Base-by-base conservation (phyloP, 2,329 filamentous ascomycete species). In the Fusarium fujikuroi region DNA sequence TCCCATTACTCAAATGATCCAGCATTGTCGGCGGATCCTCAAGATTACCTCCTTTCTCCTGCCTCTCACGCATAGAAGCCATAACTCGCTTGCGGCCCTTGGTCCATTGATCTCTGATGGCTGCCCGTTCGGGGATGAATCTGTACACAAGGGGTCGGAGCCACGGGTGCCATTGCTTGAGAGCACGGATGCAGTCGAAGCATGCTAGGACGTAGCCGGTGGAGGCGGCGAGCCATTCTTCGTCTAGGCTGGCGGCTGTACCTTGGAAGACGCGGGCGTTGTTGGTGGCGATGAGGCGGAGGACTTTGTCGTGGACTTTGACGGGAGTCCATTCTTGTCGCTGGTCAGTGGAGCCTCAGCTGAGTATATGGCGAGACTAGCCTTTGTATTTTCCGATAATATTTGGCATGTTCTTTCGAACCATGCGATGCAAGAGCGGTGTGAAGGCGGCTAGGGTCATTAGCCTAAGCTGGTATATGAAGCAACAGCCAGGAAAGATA, bases 161-260 rank as follows among this genome's bases (percentile, higher is more conserved):
- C 59, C 52, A 69, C 1, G 66, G 66, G 12, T 65, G 52, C 66
- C 66, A 69, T 18, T 69, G 66, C 3, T 69, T 69, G 6, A 69
- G n/a, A n/a, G 66, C 66, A 2, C 66, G 59, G 8, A 69, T 69
- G 8, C 66, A 69, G 12, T 70, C 66, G 6, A 70, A 69, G 5
- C 50, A 65, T 6, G 66, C 60, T 6, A 69, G 4, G 1, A 69
- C 66, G 9, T 69, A 69, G 5, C 66, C 66, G 0, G 66, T 69
- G 0, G 66, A 69, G 0, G 66, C 66, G 0, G 32, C 43, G 7
- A 65, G 59, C 66, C 66, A 69, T 21, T 69, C 66, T 40, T 65
- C 60, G 9, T 69, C 66, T 2, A 70, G 32, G 1, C 66, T 70
- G 1, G 66, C 66, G 10, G 59, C 23, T 32, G 66, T 69, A 2